Percentiles rank a stretch among this genome's conserved stretches.
Evolutionary conservation across 768 basidiomycete genomes (phyloP).

Genomic region (Tricholoma furcatifolium): DNA sequence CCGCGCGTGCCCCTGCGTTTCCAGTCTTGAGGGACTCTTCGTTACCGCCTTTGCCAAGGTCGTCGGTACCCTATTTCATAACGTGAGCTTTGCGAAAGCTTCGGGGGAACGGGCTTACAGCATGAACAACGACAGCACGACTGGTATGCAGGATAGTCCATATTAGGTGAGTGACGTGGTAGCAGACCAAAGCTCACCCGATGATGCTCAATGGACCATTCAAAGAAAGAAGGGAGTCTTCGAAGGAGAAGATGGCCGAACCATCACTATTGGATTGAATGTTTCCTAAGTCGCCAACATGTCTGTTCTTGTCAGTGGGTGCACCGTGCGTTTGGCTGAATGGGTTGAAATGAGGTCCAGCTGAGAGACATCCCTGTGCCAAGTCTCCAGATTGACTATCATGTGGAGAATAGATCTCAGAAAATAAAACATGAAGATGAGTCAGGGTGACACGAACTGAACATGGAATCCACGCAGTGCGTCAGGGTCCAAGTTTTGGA

Average conservation of each 20-base stretch:
- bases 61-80: slow-evolving; percentile 58
- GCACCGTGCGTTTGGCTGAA: slow-evolving; percentile 64
- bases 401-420: background rate
- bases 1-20: slow-evolving; percentile 73
- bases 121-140: slow-evolving; percentile 75
- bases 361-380: slow-evolving; percentile 61
- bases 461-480: slow-evolving; percentile 76
- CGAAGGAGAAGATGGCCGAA: slow-evolving; percentile 53
- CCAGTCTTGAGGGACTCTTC: slow-evolving; percentile 76
- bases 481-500: slow-evolving; percentile 58
- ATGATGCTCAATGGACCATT: slow-evolving; percentile 67
- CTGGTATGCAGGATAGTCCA: slow-evolving; percentile 27
- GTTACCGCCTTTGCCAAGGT: slow-evolving; percentile 69
- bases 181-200: slow-evolving; percentile 45
- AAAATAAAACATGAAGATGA: background rate
- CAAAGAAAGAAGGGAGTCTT: slow-evolving; percentile 61
- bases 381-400: slow-evolving; percentile 56
- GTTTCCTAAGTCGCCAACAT: slow-evolving; percentile 80
- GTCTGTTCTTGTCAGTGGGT: slow-evolving; percentile 50
- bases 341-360: slow-evolving; percentile 81
- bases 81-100: slow-evolving; percentile 2
- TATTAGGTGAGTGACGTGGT: background rate
- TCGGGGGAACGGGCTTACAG: slow-evolving; percentile 33
- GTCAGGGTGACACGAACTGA: slow-evolving; percentile 49
- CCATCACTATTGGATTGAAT: slow-evolving; percentile 61